A percentile compares a stretch with the other conserved stretches of the same genome.
Conservation (phyloP, 345 rosid genomes). For the Linum tenue region DNA sequence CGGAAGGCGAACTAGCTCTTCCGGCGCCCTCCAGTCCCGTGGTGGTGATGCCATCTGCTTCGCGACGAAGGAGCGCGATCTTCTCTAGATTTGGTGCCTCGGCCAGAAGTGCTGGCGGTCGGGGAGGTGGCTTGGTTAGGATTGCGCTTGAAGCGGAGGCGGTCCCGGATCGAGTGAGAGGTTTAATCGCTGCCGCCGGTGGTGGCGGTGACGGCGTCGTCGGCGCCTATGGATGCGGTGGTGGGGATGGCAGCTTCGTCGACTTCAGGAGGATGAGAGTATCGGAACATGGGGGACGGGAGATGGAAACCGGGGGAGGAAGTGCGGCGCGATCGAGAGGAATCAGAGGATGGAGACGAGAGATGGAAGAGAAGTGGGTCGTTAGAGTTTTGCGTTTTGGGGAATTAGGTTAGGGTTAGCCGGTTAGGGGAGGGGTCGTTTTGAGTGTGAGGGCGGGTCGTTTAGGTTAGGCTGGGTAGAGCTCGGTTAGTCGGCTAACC, state of each 20-base stretch:
- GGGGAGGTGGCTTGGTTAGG: constrained; percentile 16
- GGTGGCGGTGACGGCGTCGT: constrained; percentile 5
- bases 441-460: too few relatives aligned
- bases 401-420: too few relatives aligned
- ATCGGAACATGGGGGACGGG: not conserved
- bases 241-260: not conserved
- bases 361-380: too few relatives aligned
- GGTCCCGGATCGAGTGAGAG: constrained; percentile 49
- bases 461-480: too few relatives aligned
- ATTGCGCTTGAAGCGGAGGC: constrained; percentile 51
- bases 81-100: constrained; percentile 21
- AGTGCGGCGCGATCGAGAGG: too few relatives aligned
- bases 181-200: constrained; percentile 16
- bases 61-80: constrained; percentile 29
- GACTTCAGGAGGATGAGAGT: not conserved
- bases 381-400: too few relatives aligned
- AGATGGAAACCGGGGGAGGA: too few relatives aligned
- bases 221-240: constrained; percentile 15
- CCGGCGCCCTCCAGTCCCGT: constrained; percentile 30
- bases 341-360: too few relatives aligned
- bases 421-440: too few relatives aligned
- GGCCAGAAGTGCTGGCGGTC: constrained; percentile 22
- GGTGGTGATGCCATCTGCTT: constrained; percentile 22
- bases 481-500: too few relatives aligned
- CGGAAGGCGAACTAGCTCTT: constrained; percentile 54